These are phyloP conservation scores for Hymenoscyphus albidus DNA, from an alignment of 2,329 filamentous ascomycete species.

Conservation along the genomic window DNA sequence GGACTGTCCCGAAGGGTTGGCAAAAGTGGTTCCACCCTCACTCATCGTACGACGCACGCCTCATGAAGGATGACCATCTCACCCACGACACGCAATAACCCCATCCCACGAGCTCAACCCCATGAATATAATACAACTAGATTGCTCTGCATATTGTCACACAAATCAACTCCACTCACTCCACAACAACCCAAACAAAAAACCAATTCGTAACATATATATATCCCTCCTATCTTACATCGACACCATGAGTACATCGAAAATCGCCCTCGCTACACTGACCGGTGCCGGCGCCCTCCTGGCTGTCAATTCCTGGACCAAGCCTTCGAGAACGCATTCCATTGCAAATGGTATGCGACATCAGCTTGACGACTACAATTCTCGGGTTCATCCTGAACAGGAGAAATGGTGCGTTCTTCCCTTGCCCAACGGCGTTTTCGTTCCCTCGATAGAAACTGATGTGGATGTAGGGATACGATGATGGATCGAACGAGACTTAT, in stretches of 20 bases:
- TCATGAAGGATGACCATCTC: background rate
- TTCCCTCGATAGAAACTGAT: background rate
- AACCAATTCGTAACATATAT: background rate
- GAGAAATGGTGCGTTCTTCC: slow-evolving; percentile 15
- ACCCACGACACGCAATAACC: background rate
- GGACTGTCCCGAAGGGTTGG: slow-evolving; percentile 3
- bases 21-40: slow-evolving; percentile 10
- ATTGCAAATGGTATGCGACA: slow-evolving; percentile 19
- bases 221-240: background rate
- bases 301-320: slow-evolving; percentile 15
- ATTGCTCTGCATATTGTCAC: background rate
- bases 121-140: background rate
- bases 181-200: background rate
- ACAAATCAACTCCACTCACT: background rate
- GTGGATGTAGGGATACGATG: slow-evolving; percentile 18
- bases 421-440: too few species aligned
- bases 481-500: slow-evolving; percentile 24
- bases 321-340: slow-evolving; percentile 16
- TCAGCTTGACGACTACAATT: slow-evolving; percentile 23
- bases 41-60: slow-evolving; percentile 8
- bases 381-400: slow-evolving; percentile 17
- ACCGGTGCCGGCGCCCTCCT: slow-evolving; percentile 19
- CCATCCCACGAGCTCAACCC: background rate
- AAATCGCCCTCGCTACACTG: slow-evolving; percentile 18
- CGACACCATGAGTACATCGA: slow-evolving; percentile 5